These are phyloP conservation scores for Sistotremastrum suecicum DNA, from an alignment of 768 basidiomycete species.

Conservation along the genomic window DNA sequence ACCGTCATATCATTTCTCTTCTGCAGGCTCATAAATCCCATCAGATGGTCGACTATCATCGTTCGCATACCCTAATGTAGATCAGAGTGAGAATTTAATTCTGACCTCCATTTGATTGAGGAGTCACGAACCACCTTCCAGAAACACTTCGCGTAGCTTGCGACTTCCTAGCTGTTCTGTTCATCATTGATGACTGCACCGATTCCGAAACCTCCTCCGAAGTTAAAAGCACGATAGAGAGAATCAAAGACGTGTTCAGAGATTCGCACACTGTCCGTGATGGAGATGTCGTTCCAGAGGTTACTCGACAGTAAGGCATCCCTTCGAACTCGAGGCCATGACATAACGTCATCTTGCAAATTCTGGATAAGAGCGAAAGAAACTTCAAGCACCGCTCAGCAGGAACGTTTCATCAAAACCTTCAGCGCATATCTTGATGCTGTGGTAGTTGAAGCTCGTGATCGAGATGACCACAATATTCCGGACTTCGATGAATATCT, in stretches of 20 bases:
- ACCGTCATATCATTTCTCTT: no score
- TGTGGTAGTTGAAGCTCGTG: conserved; percentile 28
- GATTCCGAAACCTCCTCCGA: conserved; percentile 22
- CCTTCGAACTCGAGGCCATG: not conserved
- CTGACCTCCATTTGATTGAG: no score
- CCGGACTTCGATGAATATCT: conserved; percentile 28
- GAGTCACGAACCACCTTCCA: not conserved
- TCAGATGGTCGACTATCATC: conserved; percentile 20
- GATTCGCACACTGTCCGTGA: conserved; percentile 22
- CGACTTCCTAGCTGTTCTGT: conserved; percentile 38
- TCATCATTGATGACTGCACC: conserved; percentile 36
- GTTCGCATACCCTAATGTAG: conserved; percentile 21
- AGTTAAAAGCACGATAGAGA: conserved; percentile 9
- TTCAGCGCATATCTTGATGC: conserved; percentile 24
- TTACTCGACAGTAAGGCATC: conserved; percentile 26
- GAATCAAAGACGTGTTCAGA: conserved; percentile 2
- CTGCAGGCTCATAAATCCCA: no score
- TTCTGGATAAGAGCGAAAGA: conserved; percentile 21
- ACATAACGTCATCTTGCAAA: no score
- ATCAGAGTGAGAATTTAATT: not conserved
- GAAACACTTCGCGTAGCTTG: conserved; percentile 24
- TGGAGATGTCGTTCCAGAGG: conserved; percentile 26
- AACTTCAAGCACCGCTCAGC: conserved; percentile 11
- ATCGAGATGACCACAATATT: conserved; percentile 20
- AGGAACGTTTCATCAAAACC: conserved; percentile 21